A percentile compares a stretch with the other conserved stretches of the same genome.
These are phyloP conservation scores for Calendula officinalis DNA, from an alignment of 129 eudicot genomes.

Conservation along the genomic window DNA sequence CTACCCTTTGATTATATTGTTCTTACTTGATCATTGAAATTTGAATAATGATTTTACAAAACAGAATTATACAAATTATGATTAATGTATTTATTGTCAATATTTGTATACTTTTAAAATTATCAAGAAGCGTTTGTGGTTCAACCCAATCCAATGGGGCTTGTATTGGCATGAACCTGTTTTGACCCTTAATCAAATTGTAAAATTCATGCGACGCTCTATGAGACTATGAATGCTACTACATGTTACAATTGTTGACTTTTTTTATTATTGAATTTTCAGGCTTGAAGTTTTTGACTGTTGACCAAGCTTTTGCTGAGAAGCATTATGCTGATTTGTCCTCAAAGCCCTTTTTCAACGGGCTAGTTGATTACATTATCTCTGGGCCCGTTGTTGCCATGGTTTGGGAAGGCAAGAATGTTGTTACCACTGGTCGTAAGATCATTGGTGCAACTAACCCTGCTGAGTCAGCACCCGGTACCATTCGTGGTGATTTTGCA, in stretches of 20 bases:
- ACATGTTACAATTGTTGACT: not conserved
- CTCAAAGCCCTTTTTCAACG: constrained; percentile 81
- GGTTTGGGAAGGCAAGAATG: constrained; percentile 97
- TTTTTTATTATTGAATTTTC: not conserved
- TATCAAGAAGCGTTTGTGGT: too few species aligned
- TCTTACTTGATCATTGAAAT: not conserved
- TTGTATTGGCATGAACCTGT: too few species aligned
- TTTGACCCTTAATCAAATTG: not conserved
- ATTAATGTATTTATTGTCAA: too few species aligned
- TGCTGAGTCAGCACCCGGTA: constrained; percentile 89
- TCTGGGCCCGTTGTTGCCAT: constrained; percentile 96
- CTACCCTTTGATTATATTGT: constrained; percentile 1
- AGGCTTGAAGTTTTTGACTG: constrained; percentile 81
- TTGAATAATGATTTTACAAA: not conserved
- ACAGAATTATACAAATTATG: too few species aligned
- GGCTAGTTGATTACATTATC: constrained; percentile 79
- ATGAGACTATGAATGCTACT: not conserved
- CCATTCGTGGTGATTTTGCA: constrained; percentile 96
- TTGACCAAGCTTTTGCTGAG: constrained; percentile 83
- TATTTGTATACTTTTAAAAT: too few species aligned
- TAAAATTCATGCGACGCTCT: not conserved
- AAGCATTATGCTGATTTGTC: constrained; percentile 90
- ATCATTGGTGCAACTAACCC: constrained; percentile 98
- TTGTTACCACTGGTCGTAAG: constrained; percentile 78
- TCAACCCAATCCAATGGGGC: too few species aligned